Base-by-base conservation (phyloP, 2,329 filamentous ascomycete genomes). In the Ceratocystis diversiconidia region DNA sequence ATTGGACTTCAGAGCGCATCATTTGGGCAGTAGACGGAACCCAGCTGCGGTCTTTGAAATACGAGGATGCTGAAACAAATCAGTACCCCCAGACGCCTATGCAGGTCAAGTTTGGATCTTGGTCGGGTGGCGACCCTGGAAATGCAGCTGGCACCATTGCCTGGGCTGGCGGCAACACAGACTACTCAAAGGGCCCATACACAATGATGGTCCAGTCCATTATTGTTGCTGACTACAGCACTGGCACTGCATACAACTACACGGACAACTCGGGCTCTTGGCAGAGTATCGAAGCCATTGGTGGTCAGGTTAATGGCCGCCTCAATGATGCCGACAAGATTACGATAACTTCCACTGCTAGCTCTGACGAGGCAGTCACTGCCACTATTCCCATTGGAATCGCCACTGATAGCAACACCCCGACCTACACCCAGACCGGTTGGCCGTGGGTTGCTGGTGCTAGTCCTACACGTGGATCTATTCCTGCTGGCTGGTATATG, bases 1-100 rank as follows among this genome's bases (percentile, higher is more conserved):
- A 96, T 74, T 99, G 94, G 94, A 96, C 90, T 0, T 79, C 85
- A 48, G 82, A 87, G 64, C 86, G 91, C 72, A 87, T 96, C 72
- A 81, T 91, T 46, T 99, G 92, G 92, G 85, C 86, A 69, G 89
- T 95, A 68, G 89, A 88, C 73, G 89, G 87, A 66, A 83, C 80
- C 15, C 85, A 87, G 5, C 84, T 96, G 61, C 87, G 94, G 67
- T 88, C 88, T 10, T 80, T 96, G 67, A 85, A 81, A 60, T 82
- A 84, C 50, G 79, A 77, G 62, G 85, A 89, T 63, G 89, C 92
- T 67, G 82, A 86, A 68, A 73, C 79, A 65, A 80, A 80, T 69
- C 89, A 95, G 75, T 99, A 95, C 73, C 94, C 94, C 6, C 94
- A 99, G 77, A 91, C 91, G 0, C 94, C 94, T 3, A 96, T 96